Evolutionary conservation across 208 protist genomes (phyloP), one percentile per base, ranked within the genome.

Genomic region (Leptomonas seymouri): DNA sequence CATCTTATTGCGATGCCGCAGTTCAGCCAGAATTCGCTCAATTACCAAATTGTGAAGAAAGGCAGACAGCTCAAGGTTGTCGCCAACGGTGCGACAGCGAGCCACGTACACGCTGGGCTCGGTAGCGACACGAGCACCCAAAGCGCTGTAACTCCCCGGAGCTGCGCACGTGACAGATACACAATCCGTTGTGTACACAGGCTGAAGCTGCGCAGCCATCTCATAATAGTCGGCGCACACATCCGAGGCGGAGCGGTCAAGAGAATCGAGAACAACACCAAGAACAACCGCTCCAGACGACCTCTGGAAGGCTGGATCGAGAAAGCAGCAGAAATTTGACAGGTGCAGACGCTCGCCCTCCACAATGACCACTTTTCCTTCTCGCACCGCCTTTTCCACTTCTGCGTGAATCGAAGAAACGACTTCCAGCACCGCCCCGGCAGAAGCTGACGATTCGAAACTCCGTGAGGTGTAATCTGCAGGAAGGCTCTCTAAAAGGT

Each of bases 351-450:
- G 59, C 56, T 62, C 76, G 9, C 86, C 86, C 36, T 91, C 86
- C 14, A 89, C 49, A 46, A 87, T 82, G 42, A 91, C 41, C 20
- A 78, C 69, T 54, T 82, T 84, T 0, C 83, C 82, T n/a, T 87
- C 78, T 4, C 41, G 46, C 25, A 87, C 14, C 3, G 80, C 69
- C 49, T 84, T 85, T 9, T 84, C 70, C 3, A 88, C 15, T 59
- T 89, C 86, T 15, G 57, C 80, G 12, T 56, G 39, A 4, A 88
- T 73, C 21, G 58, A 55, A 3, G 36, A 46, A 2, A 67, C 48
- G n/a, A 67, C 61, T 3, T 36, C 48, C 8, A 31, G 12, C 7
- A 45, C 48, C 9, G 48, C 41, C 15, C 25, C 12, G 28, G 3
- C 7, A 3, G 34, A 39, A 3, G 34, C 34, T 39, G 34, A 39